A percentile compares a stretch with the other conserved stretches of the same genome.
These are phyloP conservation scores for Chamaecyparis obtusa DNA, from an alignment of 75 land plant species.

Conservation along the genomic window DNA sequence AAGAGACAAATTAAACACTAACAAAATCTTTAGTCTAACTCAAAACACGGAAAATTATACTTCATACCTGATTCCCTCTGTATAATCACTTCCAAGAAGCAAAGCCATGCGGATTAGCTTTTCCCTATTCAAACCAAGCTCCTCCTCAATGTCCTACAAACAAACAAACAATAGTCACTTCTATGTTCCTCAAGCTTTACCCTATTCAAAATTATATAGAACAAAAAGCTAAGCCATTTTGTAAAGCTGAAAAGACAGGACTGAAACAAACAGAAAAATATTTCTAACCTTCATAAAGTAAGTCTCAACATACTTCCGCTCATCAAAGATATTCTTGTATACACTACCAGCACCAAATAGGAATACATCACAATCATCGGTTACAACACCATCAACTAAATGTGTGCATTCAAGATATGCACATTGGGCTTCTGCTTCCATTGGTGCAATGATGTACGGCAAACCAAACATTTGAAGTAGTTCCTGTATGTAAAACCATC, in stretches of 20 bases:
- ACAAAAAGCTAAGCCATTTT: background rate
- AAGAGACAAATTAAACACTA: no score
- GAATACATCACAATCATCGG: slow-evolving; percentile 98
- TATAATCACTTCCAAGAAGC: slow-evolving; percentile 98
- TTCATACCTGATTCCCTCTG: slow-evolving; percentile 94
- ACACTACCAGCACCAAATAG: slow-evolving; percentile 93
- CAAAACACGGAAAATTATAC: background rate
- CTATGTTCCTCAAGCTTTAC: background rate
- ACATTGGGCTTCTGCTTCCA: slow-evolving; percentile 99
- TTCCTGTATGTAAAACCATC: slow-evolving; percentile 48
- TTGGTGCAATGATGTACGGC: slow-evolving; percentile 97
- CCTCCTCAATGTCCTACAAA: slow-evolving; percentile 79
- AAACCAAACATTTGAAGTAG: slow-evolving; percentile 97
- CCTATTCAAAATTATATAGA: background rate
- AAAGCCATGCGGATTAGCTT: slow-evolving; percentile 90
- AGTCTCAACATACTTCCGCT: slow-evolving; percentile 96
- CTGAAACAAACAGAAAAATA: background rate
- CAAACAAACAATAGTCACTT: slow-evolving; percentile 5
- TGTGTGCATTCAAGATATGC: slow-evolving; percentile 77
- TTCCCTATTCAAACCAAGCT: slow-evolving; percentile 80
- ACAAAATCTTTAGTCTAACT: background rate
- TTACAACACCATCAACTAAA: slow-evolving; percentile 95
- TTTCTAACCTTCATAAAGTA: slow-evolving; percentile 93
- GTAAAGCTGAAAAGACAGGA: background rate
- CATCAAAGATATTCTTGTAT: slow-evolving; percentile 97